Conservation (phyloP, 2,329 filamentous ascomycete genomes). For the Apiospora phragmitis region DNA sequence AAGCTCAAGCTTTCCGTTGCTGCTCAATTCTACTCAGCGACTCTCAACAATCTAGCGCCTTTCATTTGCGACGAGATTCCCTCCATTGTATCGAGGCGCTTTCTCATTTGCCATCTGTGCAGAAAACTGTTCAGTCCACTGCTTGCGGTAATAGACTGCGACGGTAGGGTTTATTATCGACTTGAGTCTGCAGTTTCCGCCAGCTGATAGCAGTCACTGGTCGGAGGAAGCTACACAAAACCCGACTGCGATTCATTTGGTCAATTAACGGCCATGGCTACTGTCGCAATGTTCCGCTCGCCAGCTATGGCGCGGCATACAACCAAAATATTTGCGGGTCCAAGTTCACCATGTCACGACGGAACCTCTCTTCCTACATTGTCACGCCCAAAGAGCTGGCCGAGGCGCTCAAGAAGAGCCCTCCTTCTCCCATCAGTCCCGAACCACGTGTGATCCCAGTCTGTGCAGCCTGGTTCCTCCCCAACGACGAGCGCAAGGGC, state of each 20-base stretch:
- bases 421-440: constrained; percentile 75
- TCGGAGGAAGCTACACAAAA: neutral
- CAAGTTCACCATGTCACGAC: constrained; percentile 36
- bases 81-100: neutral
- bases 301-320: constrained; percentile 20
- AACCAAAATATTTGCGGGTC: neutral
- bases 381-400: constrained; percentile 82
- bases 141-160: neutral
- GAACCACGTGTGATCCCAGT: constrained; percentile 83
- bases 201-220: neutral
- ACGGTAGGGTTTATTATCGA: neutral
- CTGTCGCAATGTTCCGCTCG: constrained; percentile 43
- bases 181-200: neutral
- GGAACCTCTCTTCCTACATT: constrained; percentile 76
- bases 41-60: neutral
- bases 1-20: neutral
- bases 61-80: neutral
- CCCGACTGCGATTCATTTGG: neutral
- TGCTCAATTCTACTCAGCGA: neutral
- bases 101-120: neutral
- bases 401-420: constrained; percentile 79
- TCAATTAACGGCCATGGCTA: constrained; percentile 39
- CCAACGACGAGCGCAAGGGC: constrained; percentile 84
- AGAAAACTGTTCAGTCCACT: neutral
- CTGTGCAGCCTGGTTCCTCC: constrained; percentile 94